phyloP scores from a whole-genome alignment of 164 flowering plant genomes.

The Tetracentron sinense region DNA sequence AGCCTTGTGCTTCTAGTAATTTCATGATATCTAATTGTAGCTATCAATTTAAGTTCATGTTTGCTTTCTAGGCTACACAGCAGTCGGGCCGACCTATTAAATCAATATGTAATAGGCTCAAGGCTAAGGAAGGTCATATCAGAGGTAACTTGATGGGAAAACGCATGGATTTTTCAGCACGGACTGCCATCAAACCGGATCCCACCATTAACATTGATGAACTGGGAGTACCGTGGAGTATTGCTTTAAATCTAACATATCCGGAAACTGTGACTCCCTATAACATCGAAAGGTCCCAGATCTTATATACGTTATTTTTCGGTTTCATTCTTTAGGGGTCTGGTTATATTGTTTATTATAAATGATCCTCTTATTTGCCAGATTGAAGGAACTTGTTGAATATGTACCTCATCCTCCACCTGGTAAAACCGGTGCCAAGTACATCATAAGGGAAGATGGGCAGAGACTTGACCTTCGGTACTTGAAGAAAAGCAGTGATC shows the following conservation, averaged over 20 bases:
- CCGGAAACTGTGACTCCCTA: conserved; percentile 99
- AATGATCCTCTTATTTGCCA: conserved; percentile 17
- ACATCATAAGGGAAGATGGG: conserved; percentile 95
- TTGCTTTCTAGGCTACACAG: conserved; percentile 79
- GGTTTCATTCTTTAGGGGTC: not conserved
- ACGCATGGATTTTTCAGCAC: conserved; percentile 95
- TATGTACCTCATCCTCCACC: conserved; percentile 99
- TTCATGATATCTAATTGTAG: not conserved
- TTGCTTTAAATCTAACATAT: conserved; percentile 91
- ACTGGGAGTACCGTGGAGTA: conserved; percentile 99
- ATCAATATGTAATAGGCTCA: conserved; percentile 95
- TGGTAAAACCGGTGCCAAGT: conserved; percentile 98
- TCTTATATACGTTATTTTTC: not conserved
- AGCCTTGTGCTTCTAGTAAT: not conserved
- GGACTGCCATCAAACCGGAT: conserved; percentile 97
- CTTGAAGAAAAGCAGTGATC: conserved; percentile 95
- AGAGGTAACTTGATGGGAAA: conserved; percentile 99
- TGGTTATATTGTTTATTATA: not conserved
- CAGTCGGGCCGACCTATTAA: conserved; percentile 96
- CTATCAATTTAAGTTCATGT: not conserved
- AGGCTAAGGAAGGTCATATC: conserved; percentile 99
- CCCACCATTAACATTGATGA: conserved; percentile 96
- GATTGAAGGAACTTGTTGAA: conserved; percentile 98
- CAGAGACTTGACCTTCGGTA: conserved; percentile 98
- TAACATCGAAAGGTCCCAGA: conserved; percentile 80